Conservation (phyloP, 2,329 filamentous ascomycete genomes). For the Fusarium sp. region DNA sequence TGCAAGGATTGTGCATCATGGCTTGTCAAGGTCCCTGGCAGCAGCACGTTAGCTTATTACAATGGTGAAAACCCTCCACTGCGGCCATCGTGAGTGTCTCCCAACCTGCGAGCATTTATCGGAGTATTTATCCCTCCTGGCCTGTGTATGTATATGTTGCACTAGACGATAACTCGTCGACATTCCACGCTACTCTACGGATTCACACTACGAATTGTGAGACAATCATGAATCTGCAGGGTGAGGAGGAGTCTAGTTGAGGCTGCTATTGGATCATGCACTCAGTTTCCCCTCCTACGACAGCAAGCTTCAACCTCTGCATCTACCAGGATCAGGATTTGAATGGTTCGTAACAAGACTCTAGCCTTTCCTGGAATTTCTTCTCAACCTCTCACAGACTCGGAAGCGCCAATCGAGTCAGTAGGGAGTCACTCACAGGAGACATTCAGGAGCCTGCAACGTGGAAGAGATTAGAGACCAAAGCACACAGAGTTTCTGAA, state of each 20-base stretch:
- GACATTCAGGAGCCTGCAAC: not conserved
- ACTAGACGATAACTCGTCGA: constrained; percentile 4
- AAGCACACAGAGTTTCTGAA: not conserved
- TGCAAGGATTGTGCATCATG: constrained; percentile 35
- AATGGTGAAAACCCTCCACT: constrained; percentile 9
- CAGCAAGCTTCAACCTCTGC: constrained; percentile 15
- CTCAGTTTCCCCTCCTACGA: constrained; percentile 13
- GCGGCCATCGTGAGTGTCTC: not conserved
- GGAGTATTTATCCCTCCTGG: constrained; percentile 24
- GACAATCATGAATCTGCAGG: constrained; percentile 16
- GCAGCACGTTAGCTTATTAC: constrained; percentile 29
- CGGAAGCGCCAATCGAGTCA: not conserved
- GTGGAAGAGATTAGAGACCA: not conserved
- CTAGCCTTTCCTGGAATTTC: not conserved
- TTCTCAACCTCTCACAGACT: not conserved
- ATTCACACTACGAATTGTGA: constrained; percentile 6
- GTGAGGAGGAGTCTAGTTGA: not conserved
- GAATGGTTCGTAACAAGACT: not conserved
- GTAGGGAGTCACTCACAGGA: not conserved
- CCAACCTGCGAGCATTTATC: constrained; percentile 1
- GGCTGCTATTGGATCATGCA: constrained; percentile 19
- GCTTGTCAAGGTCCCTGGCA: constrained; percentile 37
- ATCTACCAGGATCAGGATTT: not conserved
- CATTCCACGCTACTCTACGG: not conserved
- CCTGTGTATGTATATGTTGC: not conserved